Conservation (phyloP, 176 grass and related monocot species). For the Alloteropsis semialata region DNA sequence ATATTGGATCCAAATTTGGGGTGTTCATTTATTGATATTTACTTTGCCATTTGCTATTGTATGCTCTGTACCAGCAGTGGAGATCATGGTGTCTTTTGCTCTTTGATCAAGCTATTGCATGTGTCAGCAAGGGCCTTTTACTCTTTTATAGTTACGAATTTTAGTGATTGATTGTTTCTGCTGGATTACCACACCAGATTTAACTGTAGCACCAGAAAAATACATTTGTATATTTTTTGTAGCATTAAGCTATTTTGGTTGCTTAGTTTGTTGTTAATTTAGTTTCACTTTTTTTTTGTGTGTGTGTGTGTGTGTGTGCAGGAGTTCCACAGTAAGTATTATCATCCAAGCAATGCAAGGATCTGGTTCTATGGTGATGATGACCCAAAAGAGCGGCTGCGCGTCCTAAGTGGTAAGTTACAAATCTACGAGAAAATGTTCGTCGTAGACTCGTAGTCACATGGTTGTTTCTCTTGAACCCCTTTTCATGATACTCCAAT, state of each 20-base stretch:
- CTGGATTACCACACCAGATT: background rate
- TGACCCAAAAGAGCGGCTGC: conserved; percentile 73
- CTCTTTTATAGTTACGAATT: conserved; percentile 9
- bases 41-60: background rate
- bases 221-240: too few species aligned
- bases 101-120: background rate
- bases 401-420: conserved; percentile 74
- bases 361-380: conserved; percentile 99
- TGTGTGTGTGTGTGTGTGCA: too few species aligned
- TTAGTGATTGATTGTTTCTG: background rate
- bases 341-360: conserved; percentile 95
- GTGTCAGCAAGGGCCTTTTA: background rate
- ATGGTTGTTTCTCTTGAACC: conserved; percentile 12
- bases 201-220: background rate
- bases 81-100: background rate
- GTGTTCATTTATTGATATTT: background rate
- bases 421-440: conserved; percentile 7
- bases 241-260: too few species aligned
- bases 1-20: conserved; percentile 30
- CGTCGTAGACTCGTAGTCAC: conserved; percentile 11
- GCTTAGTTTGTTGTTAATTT: conserved; percentile 17
- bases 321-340: conserved; percentile 92
- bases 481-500: conserved; percentile 16
- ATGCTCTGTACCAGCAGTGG: background rate
- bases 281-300: conserved; percentile 19